phyloP scores from a whole-genome alignment of 257 asterid species.

The Gentiana straminea region DNA sequence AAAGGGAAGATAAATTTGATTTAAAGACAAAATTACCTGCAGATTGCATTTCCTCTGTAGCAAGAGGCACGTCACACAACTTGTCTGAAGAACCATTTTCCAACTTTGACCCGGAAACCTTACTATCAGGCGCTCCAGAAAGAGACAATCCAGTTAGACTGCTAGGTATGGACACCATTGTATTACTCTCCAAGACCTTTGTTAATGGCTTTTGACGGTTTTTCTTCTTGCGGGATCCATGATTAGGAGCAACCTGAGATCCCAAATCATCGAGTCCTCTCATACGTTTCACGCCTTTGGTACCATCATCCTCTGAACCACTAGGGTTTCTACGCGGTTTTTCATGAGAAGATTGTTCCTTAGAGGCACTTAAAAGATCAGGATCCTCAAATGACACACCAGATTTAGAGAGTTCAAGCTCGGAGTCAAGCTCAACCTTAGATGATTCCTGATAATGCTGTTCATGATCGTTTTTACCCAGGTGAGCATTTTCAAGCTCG shows the following conservation, averaged over 20 bases:
- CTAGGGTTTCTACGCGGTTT: conserved; percentile 35
- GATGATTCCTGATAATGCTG: conserved; percentile 22
- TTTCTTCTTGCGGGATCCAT: conserved; percentile 49
- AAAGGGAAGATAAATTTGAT: neutral
- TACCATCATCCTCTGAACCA: conserved; percentile 75
- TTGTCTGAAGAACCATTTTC: conserved; percentile 29
- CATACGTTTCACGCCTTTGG: conserved; percentile 54
- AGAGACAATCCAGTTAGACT: conserved; percentile 32
- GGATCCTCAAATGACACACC: conserved; percentile 70
- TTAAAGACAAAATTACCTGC: conserved; percentile 36
- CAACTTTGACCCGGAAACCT: conserved; percentile 31
- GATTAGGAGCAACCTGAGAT: conserved; percentile 40
- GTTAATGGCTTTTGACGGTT: conserved; percentile 51
- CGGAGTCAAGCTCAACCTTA: conserved; percentile 31
- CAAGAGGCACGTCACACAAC: conserved; percentile 49
- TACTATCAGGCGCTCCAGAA: conserved; percentile 34
- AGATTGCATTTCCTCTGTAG: conserved; percentile 31
- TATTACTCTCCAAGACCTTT: conserved; percentile 45
- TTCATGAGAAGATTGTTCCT: conserved; percentile 28
- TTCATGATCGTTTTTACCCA: conserved; percentile 32
- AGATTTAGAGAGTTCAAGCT: conserved; percentile 48
- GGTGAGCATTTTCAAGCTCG: conserved; percentile 53
- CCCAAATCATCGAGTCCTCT: conserved; percentile 68
- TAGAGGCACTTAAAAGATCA: conserved; percentile 18
- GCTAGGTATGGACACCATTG: conserved; percentile 41